Base-by-base conservation (phyloP, 2,329 filamentous ascomycete species). In the Colletotrichum truncatum region DNA sequence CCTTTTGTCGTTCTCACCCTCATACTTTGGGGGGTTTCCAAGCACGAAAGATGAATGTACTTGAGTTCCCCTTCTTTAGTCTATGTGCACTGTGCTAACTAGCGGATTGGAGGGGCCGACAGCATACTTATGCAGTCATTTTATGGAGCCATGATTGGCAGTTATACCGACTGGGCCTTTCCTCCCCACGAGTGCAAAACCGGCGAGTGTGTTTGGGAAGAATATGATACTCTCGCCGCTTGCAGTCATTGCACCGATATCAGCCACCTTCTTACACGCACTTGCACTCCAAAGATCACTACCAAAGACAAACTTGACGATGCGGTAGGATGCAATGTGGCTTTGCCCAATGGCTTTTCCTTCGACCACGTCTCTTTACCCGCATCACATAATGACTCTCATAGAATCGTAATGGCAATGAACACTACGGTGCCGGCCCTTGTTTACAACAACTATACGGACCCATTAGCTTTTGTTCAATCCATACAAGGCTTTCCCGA, bases 161-260 rank as follows among this genome's bases (percentile, higher is more conserved):
- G 3, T 11, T 28, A 12, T n/a, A 7, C 9, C 4, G 28, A 55
- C 6, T 63, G 51, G 59, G 25, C 18, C 7, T 28, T 18, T 1
- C 59, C 59, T 6, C 26, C 49, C 1, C 14, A 49, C 12, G 25
- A n/a, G 2, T 63, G 51, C 51, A 38, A 36, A 18, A 63, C 59
- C 3, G 59, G 59, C 4, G 34, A 38, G 3, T 63, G 59, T 25
- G 8, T 11, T 7, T 63, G 39, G 38, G 26, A 26, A 23, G 28
- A 16, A 3, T 63, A 63, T 12, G 32, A 48, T 23, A 51, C 59
- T 14, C n/a, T 49, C 3, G 51, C 51, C 2, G 43, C 23, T 10
- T 63, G 59, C 45, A 38, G 38, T 14, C 49, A 51, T 6, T 63
- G 59, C 41, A 56, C 51, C 23, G 43, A 63, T n/a, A 49, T 63